These are phyloP conservation scores for Sclerotinia subarctica DNA, from an alignment of 2,329 filamentous ascomycete species.

Conservation along the genomic window DNA sequence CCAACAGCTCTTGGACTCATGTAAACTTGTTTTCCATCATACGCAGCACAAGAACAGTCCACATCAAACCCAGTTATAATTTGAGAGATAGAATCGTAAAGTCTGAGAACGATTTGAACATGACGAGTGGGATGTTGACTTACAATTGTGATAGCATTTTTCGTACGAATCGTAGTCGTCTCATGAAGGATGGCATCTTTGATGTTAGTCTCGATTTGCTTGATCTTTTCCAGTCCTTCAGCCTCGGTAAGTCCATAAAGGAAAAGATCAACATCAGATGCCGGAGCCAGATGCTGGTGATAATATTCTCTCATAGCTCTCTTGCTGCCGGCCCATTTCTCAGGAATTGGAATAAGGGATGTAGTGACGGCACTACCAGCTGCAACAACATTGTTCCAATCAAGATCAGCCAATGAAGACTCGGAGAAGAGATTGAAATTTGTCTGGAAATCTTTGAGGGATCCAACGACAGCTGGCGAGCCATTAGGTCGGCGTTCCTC, in stretches of 20 bases:
- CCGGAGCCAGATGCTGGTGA: constrained; percentile 75
- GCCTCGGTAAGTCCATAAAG: constrained; percentile 76
- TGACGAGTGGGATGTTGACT: constrained; percentile 82
- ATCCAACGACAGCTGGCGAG: constrained; percentile 64
- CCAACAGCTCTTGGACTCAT: constrained; percentile 72
- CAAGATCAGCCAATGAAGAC: constrained; percentile 67
- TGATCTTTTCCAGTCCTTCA: constrained; percentile 78
- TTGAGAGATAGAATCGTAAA: constrained; percentile 80
- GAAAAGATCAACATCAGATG: constrained; percentile 85
- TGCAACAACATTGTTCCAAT: constrained; percentile 80
- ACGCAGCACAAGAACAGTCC: constrained; percentile 78
- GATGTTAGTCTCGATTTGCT: constrained; percentile 72
- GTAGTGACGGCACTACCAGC: constrained; percentile 81
- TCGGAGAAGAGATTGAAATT: constrained; percentile 85
- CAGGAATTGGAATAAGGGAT: constrained; percentile 67
- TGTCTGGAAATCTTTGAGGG: constrained; percentile 67
- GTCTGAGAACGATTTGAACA: constrained; percentile 77
- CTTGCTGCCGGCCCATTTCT: constrained; percentile 60
- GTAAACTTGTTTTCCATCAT: constrained; percentile 77
- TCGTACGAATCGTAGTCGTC: constrained; percentile 79
- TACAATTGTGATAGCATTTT: constrained; percentile 82
- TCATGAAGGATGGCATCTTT: constrained; percentile 77
- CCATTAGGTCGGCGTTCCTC: constrained; percentile 60
- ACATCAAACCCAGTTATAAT: constrained; percentile 88
- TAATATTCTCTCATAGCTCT: constrained; percentile 68